Evolutionary conservation across 768 basidiomycete species (phyloP).

Genomic region (Strobilomyces dryophilus): DNA sequence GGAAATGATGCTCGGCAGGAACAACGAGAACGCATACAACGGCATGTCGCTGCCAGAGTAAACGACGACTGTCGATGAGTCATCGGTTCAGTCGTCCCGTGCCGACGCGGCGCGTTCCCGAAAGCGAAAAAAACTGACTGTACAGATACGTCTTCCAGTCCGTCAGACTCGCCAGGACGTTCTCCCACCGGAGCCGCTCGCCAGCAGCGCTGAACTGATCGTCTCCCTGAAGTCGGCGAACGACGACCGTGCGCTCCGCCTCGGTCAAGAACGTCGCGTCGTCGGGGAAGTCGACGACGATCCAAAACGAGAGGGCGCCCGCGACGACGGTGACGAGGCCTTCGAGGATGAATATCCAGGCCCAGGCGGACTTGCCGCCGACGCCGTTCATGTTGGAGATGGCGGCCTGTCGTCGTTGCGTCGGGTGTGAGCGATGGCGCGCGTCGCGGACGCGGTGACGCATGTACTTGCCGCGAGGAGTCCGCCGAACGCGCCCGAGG

Average conservation of each 20-base stretch:
- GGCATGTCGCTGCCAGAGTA: constrained; percentile 60
- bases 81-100: not conserved
- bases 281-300: constrained; percentile 82
- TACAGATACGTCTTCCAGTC: constrained; percentile 73
- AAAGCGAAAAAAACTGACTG: constrained; percentile 5
- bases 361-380: constrained; percentile 59
- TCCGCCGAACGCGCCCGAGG: constrained; percentile 80
- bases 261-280: constrained; percentile 75
- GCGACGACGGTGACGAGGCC: constrained; percentile 68
- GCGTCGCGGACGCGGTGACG: no score
- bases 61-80: constrained; percentile 41
- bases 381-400: constrained; percentile 71
- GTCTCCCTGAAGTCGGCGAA: constrained; percentile 62
- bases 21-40: constrained; percentile 73
- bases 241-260: constrained; percentile 60
- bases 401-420: constrained; percentile 39
- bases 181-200: constrained; percentile 53
- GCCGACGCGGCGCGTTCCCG: not conserved
- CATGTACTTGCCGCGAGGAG: constrained; percentile 53
- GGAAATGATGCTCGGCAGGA: constrained; percentile 76
- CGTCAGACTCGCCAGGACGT: constrained; percentile 53
- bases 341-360: constrained; percentile 78
- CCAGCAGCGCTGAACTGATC: constrained; percentile 72
- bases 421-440: no score
- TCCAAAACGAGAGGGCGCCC: constrained; percentile 62